Evolutionary conservation across 2,329 filamentous ascomycete genomes (phyloP), one percentile per base, ranked within the genome.

Genomic region (Aschersonia sp.): DNA sequence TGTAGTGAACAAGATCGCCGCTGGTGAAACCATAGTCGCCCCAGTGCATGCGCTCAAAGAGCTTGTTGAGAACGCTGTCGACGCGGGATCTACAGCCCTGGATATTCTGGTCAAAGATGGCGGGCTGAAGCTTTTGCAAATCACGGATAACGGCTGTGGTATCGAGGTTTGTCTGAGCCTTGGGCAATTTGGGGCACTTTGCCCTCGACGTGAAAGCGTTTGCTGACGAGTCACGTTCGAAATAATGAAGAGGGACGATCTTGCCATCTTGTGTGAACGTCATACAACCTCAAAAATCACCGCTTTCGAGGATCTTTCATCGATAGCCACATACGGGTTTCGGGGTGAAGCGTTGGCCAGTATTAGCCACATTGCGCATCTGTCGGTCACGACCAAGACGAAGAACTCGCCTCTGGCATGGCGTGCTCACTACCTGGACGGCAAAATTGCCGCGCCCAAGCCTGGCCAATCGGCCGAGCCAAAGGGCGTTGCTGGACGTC

Each of bases 1-100:
- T 68, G 92, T 98, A 29, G 85, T 98, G 54, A 98, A 97, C 72
- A 98, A 97, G 65, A 98, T 98, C 55, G 92, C 92, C 1, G 92
- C 92, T 0, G 92, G 92, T 28, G 92, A 98, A 65, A 98, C 98
- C 58, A 98, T 98, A 51, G 89, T 98, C 45, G 91, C 92, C 2
- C 94, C 92, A 0, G 89, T 96, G 31, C 88, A 98, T 64, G 92
- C 94, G 3, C 67, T 98, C 49, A 98, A 98, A 65, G 92, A 98
- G 63, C 71, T 98, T 45, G 89, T 98, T 9, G 92, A 98, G 63
- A 98, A 98, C 58, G 84, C 92, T 4, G 89, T 98, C 12, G 94
- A 98, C 66, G 92, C 94, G n/a, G 91, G 92, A 4, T 86, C 92
- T 3, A 97, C 92, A 0, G 80, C 84, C 2, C 70, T 98, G 44